Evolutionary conservation across 2,329 filamentous ascomycete genomes (phyloP), one percentile per base, ranked within the genome.

Genomic region (Fusarium buxicola): DNA sequence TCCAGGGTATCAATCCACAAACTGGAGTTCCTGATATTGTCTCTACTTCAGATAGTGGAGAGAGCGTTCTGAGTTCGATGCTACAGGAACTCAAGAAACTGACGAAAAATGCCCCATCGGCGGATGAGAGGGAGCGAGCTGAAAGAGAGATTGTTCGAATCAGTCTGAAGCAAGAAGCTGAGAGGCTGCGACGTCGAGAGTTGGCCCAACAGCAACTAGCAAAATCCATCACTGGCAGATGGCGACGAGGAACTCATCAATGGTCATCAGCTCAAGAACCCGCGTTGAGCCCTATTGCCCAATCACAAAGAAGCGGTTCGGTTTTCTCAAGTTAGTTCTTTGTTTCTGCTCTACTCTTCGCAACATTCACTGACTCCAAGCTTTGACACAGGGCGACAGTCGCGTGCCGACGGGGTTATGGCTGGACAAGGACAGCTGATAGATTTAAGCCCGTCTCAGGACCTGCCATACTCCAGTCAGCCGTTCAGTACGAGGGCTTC

Each of bases 1-100:
- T 87, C 2, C 84, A 86, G 55, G 85, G 85, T 4, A 76, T 84
- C 49, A 87, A 88, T 65, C 85, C 85, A 0, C 74, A 78, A 36
- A 87, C 86, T 1, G 84, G 86, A 6, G 75, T 81, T 59, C 79
- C 81, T 44, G 81, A 86, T 55, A 72, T 82, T 12, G 73, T 85
- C 32, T 84, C 82, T 5, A 81, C 82, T 8, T 81, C 81, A 3
- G 76, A 78, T 12, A 84, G 80, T 57, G 81, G 80, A 1, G 75
- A 76, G 25, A 79, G 77, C 54, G 74, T 71, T 5, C 41, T 69
- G 40, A 69, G 74, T 64, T 41, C 69, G 13, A 71, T 68, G 30
- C 69, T 81, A 13, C 64, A 67, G 5, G 59, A 68, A 2, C 69
- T 80, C n/a, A 66, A 70, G 8, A 66, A 71, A 12, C 72, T 71